Conservation (phyloP, 2,329 filamentous ascomycete genomes). For the Cladosporium oxysporum region DNA sequence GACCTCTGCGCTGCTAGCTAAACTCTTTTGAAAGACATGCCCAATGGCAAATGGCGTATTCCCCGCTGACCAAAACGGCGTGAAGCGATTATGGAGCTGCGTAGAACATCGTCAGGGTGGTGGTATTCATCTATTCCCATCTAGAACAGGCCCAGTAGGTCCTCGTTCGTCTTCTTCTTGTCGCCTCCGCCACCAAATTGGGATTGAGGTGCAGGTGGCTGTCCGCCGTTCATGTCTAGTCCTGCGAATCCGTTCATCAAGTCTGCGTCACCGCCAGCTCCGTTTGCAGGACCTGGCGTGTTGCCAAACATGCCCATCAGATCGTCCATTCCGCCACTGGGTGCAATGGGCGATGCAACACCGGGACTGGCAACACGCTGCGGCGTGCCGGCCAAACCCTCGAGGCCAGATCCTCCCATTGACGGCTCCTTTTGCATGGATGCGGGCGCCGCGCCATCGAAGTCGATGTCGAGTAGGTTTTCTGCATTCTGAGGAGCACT, state of each 20-base stretch:
- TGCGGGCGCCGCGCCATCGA: slow-evolving; percentile 90
- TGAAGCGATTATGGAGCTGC: background rate
- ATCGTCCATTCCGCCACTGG: slow-evolving; percentile 70
- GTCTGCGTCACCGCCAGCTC: slow-evolving; percentile 24
- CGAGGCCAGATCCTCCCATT: slow-evolving; percentile 52
- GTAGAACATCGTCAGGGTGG: background rate
- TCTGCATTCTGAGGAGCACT: slow-evolving; percentile 77
- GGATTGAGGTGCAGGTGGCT: slow-evolving; percentile 64
- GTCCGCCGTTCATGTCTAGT: slow-evolving; percentile 69
- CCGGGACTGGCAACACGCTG: slow-evolving; percentile 68
- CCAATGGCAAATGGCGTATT: background rate
- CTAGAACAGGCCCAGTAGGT: slow-evolving; percentile 58
- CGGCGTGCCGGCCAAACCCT: slow-evolving; percentile 64
- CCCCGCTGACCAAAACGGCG: background rate
- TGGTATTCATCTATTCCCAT: background rate
- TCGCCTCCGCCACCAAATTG: slow-evolving; percentile 52
- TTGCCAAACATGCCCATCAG: slow-evolving; percentile 71
- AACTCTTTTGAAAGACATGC: background rate
- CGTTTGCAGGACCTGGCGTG: slow-evolving; percentile 26
- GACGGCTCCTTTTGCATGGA: slow-evolving; percentile 68
- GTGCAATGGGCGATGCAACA: slow-evolving; percentile 44
- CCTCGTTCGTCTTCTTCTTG: slow-evolving; percentile 56
- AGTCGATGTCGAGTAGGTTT: slow-evolving; percentile 94
- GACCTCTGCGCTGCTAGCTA: background rate
- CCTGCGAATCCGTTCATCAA: slow-evolving; percentile 82